Evolutionary conservation across 2,329 filamentous ascomycete genomes (phyloP), one percentile per base, ranked within the genome.

Genomic region (Zasmidium angulare): DNA sequence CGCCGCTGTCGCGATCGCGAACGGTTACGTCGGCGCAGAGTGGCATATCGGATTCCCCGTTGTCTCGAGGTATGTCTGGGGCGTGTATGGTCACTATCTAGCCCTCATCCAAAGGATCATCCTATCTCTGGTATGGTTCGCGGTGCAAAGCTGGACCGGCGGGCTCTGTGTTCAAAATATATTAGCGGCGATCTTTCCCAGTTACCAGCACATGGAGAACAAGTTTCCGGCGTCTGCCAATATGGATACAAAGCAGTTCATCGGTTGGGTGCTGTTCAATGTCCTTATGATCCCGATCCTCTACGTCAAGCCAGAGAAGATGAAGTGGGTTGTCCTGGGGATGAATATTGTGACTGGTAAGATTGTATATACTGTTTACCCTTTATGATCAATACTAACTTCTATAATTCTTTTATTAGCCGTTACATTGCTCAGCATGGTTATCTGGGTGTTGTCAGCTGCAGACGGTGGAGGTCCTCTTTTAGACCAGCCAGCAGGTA

Each of bases 101-200:
- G 78, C 81, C 12, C 80, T 85, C 50, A 65, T 84, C 4, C 83
- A 81, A 0, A 77, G 82, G 11, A 76, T 79, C 19, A 78, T 85
- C 40, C 76, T 85, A 3, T 81, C 81, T 20, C 51, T 69, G 11
- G 68, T 70, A 68, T 40, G 73, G 69, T 85, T 88, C 54, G 83
- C 85, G 0, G 86, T 89, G 47, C 85, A 89, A 64, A 84, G 82
- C 31, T 84, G 85, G 65, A 86, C 86, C 63, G 86, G 86, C 0
- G 85, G 82, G 0, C 81, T 84, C 59, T 77, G 78, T 0, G 74
- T 83, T 2, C 74, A 76, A 19, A 79, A 80, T 43, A 82, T 84
- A 68, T 69, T 84, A 1, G 78, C 77, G 1, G 80, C 82, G 1
- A 84, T 85, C 63, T 86, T 84, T 79, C 84, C 84, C 0, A 81